Percentiles rank a stretch among this genome's conserved stretches.
Evolutionary conservation across 768 basidiomycete genomes (phyloP).

Genomic region (Trametopsis cervina): DNA sequence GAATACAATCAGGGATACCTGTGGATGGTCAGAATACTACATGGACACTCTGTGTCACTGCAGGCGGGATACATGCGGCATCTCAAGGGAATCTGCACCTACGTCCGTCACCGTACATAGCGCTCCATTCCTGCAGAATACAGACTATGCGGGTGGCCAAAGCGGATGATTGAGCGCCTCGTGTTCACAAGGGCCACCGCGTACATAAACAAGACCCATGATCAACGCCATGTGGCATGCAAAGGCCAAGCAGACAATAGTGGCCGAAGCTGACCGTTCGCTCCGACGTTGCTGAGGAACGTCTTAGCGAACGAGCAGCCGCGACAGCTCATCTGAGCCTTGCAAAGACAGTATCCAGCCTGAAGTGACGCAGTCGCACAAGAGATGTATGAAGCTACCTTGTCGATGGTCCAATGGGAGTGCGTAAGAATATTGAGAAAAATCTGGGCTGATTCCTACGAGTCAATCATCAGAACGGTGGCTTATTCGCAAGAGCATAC

Average conservation of each 20-base stretch:
- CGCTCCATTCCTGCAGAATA: too few species aligned
- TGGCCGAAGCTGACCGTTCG: neutral
- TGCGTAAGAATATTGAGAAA: constrained; percentile 76
- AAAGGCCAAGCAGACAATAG: neutral
- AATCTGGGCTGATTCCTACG: constrained; percentile 57
- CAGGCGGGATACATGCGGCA: too few species aligned
- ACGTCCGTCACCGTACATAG: too few species aligned
- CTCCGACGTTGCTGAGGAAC: neutral
- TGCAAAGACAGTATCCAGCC: neutral
- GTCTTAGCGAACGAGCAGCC: neutral
- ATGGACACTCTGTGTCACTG: too few species aligned
- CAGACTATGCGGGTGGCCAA: too few species aligned
- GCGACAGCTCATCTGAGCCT: neutral
- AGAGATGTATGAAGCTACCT: constrained; percentile 27
- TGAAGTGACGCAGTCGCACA: neutral
- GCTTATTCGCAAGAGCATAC: constrained; percentile 30
- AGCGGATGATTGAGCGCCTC: too few species aligned
- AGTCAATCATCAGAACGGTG: neutral
- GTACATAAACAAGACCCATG: too few species aligned
- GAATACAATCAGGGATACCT: constrained; percentile 53
- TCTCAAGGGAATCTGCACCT: too few species aligned
- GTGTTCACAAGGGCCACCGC: too few species aligned
- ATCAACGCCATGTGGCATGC: too few species aligned
- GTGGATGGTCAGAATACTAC: neutral
- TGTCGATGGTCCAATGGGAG: constrained; percentile 70